Conservation (phyloP, 2,329 filamentous ascomycete genomes). For the Colletotrichum sp. region DNA sequence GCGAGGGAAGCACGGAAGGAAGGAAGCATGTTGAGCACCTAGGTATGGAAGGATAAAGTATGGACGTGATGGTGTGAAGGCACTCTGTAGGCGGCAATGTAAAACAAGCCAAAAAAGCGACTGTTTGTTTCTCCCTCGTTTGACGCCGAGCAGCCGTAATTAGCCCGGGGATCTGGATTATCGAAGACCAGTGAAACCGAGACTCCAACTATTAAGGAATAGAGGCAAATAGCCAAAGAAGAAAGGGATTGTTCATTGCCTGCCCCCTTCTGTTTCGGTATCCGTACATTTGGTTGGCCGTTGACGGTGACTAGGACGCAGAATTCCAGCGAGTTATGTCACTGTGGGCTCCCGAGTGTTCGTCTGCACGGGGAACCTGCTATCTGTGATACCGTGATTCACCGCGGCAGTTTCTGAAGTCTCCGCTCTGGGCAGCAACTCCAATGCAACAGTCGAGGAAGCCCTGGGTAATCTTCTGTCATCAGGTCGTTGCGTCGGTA, state of each 20-base stretch:
- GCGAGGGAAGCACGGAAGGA: neutral
- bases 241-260: neutral
- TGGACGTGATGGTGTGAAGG: neutral
- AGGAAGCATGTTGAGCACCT: neutral
- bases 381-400: neutral
- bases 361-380: neutral
- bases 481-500: constrained; percentile 11
- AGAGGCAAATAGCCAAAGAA: neutral
- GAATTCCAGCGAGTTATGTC: neutral
- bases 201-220: neutral
- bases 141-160: neutral
- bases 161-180: neutral
- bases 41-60: neutral
- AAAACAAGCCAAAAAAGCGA: neutral
- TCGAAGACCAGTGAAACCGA: neutral
- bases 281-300: neutral
- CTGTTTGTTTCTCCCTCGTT: constrained; percentile 16
- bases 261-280: neutral
- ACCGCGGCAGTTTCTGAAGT: neutral
- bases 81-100: neutral
- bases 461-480: neutral
- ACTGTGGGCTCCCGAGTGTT: neutral
- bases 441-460: neutral
- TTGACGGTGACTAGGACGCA: neutral
- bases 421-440: constrained; percentile 10